Evolutionary conservation across 1,284 basidiomycete species (phyloP).

Genomic region (Tilletia setariae): DNA sequence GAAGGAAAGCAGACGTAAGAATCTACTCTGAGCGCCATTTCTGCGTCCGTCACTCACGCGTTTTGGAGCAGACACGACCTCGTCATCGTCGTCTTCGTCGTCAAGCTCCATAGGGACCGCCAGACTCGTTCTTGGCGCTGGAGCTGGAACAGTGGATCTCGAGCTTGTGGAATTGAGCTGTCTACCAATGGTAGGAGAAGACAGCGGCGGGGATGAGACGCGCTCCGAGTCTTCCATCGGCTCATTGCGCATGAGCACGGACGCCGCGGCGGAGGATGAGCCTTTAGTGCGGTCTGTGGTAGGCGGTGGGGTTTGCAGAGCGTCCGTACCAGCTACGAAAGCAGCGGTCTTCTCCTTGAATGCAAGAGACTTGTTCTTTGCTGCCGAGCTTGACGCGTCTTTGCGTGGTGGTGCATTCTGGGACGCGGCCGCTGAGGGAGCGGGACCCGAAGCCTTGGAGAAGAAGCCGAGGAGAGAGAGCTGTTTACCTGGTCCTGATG

Average conservation of each 20-base stretch:
- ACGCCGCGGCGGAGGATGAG: conserved; percentile 14
- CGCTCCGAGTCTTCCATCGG: conserved; percentile 23
- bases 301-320: conserved; percentile 15
- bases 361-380: background rate
- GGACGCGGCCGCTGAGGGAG: background rate
- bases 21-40: too few species aligned
- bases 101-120: conserved; percentile 30
- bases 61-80: conserved; percentile 12
- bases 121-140: conserved; percentile 15
- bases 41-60: too few species aligned
- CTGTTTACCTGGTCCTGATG: conserved; percentile 24
- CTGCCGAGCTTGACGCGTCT: background rate
- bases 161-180: background rate
- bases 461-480: conserved; percentile 42
- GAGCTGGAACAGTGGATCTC: background rate
- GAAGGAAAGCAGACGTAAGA: background rate
- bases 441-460: conserved; percentile 25
- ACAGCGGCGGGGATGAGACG: conserved; percentile 27
- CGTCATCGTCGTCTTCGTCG: conserved; percentile 28
- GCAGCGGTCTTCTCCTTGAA: background rate
- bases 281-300: conserved; percentile 4
- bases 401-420: too few species aligned
- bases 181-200: conserved; percentile 25
- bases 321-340: background rate
- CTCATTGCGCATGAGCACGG: background rate